Percentiles rank a stretch among this genome's conserved stretches.
Evolutionary conservation across 148 eudicot genomes (phyloP).

Genomic region (Rhododendron mucronatum): DNA sequence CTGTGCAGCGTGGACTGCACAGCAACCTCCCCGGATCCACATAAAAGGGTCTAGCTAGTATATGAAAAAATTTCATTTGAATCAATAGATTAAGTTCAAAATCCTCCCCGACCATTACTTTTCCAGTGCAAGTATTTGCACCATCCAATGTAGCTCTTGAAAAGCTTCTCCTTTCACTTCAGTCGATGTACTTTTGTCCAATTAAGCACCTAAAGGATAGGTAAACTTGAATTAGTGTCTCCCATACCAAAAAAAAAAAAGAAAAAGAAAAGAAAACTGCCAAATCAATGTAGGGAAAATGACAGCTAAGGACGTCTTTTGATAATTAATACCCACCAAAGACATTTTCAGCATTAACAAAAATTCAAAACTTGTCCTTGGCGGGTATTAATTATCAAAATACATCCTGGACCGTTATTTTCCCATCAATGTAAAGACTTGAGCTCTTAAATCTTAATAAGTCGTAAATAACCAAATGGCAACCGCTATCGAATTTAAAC

Average conservation of each 20-base stretch:
- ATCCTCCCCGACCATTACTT: constrained; percentile 86
- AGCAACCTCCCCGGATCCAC: too few relatives aligned
- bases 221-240: not conserved
- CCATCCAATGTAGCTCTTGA: constrained; percentile 94
- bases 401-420: too few relatives aligned
- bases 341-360: too few relatives aligned
- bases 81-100: not conserved
- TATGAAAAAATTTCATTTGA: not conserved
- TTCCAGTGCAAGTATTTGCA: constrained; percentile 96
- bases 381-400: too few relatives aligned
- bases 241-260: not conserved
- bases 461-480: not conserved
- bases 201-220: constrained; percentile 30
- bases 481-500: not conserved
- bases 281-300: not conserved
- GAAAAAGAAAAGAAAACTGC: too few relatives aligned
- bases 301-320: too few relatives aligned
- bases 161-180: constrained; percentile 95
- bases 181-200: constrained; percentile 88
- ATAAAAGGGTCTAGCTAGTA: not conserved
- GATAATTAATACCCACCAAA: too few relatives aligned
- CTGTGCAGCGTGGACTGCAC: too few relatives aligned
- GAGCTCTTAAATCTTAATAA: not conserved
- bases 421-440: not conserved
- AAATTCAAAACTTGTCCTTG: too few relatives aligned